phyloP scores from a whole-genome alignment of 805 yeast genomes.

The Lipomyces starkeyi region DNA sequence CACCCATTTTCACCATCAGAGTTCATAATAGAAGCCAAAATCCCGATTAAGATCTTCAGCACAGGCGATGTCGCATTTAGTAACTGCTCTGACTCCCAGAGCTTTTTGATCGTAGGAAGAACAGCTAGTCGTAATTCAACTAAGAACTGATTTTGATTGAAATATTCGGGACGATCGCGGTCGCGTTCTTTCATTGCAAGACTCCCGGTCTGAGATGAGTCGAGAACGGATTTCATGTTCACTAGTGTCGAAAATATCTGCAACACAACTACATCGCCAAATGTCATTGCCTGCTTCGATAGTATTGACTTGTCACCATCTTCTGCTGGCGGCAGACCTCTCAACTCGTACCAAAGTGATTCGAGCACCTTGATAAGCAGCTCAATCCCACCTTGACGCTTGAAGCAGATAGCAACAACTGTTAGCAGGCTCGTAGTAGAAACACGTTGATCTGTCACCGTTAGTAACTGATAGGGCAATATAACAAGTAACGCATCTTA shows the following conservation, averaged over 20 bases:
- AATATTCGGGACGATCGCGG: slow-evolving; percentile 39
- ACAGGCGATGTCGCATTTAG: slow-evolving; percentile 22
- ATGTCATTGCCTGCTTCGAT: slow-evolving; percentile 34
- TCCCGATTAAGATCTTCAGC: slow-evolving; percentile 22
- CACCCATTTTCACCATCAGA: slow-evolving; percentile 34
- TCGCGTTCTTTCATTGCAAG: slow-evolving; percentile 40
- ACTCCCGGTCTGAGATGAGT: slow-evolving; percentile 40
- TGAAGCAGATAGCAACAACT: slow-evolving; percentile 42
- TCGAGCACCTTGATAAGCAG: slow-evolving; percentile 39
- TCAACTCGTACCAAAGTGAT: slow-evolving; percentile 28
- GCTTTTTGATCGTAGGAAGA: slow-evolving; percentile 28
- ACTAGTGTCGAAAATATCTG: slow-evolving; percentile 40
- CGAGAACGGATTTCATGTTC: slow-evolving; percentile 41
- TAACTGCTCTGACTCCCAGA: slow-evolving; percentile 31
- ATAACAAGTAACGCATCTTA: neutral
- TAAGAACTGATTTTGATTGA: slow-evolving; percentile 43
- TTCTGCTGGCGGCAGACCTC: slow-evolving; percentile 19
- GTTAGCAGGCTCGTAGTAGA: slow-evolving; percentile 27
- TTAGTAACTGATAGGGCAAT: neutral
- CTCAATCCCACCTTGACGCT: slow-evolving; percentile 43
- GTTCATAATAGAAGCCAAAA: slow-evolving; percentile 28
- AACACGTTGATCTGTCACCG: slow-evolving; percentile 27
- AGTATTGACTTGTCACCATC: slow-evolving; percentile 26
- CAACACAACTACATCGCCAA: slow-evolving; percentile 40
- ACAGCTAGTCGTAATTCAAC: slow-evolving; percentile 44